Percentiles rank a stretch among this genome's conserved stretches.
Evolutionary conservation across 352 stramenopile genomes (phyloP).

Genomic region (Hyaloperonospora brassicae): DNA sequence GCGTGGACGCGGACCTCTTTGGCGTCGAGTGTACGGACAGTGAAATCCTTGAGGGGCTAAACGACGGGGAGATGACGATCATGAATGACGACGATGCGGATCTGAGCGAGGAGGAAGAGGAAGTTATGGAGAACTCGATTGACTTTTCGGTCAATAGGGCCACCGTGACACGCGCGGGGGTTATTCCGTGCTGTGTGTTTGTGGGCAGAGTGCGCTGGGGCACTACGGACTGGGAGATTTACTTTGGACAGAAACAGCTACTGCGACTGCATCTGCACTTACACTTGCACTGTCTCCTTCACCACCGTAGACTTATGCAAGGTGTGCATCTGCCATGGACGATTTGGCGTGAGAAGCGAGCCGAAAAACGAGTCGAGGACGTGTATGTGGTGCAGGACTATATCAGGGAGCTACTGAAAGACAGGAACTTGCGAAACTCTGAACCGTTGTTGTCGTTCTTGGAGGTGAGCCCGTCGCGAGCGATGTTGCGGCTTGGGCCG

Average conservation of each 20-base stretch:
- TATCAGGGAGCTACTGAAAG: slow-evolving; percentile 50
- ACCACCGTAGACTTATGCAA: slow-evolving; percentile 36
- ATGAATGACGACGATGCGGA: slow-evolving; percentile 58
- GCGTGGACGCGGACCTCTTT: slow-evolving; percentile 20
- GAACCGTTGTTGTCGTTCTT: slow-evolving; percentile 73
- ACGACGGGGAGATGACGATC: slow-evolving; percentile 60
- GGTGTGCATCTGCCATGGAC: slow-evolving; percentile 62
- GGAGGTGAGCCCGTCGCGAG: slow-evolving; percentile 68
- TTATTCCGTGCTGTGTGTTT: slow-evolving; percentile 81
- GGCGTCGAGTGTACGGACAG: slow-evolving; percentile 39
- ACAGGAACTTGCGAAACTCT: slow-evolving; percentile 63
- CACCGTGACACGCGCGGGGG: slow-evolving; percentile 51
- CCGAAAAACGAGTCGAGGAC: slow-evolving; percentile 56
- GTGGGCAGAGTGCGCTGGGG: slow-evolving; percentile 68
- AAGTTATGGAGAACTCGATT: slow-evolving; percentile 67
- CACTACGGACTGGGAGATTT: slow-evolving; percentile 77
- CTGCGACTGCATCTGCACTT: slow-evolving; percentile 66
- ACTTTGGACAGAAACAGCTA: slow-evolving; percentile 82
- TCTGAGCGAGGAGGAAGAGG: slow-evolving; percentile 43
- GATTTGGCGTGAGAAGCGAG: slow-evolving; percentile 74
- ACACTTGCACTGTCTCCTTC: slow-evolving; percentile 40
- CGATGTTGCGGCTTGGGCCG: slow-evolving; percentile 64
- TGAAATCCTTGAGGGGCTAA: slow-evolving; percentile 35
- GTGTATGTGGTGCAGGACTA: slow-evolving; percentile 71
- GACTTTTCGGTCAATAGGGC: slow-evolving; percentile 67